These are phyloP conservation scores for Monosporascus sp. DNA, from an alignment of 2,329 filamentous ascomycete species.

Conservation along the genomic window DNA sequence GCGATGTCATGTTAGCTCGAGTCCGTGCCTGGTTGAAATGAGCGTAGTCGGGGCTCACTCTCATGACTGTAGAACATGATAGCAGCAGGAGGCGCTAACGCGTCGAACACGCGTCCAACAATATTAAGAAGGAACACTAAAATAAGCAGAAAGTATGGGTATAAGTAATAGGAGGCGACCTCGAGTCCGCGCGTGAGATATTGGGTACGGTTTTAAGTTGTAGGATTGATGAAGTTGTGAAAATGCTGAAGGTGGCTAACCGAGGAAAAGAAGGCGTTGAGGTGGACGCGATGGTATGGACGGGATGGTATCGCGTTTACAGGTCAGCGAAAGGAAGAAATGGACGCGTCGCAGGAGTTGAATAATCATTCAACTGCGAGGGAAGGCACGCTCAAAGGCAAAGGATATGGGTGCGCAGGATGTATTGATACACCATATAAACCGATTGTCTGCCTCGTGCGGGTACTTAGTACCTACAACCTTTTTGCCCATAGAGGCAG, in stretches of 20 bases:
- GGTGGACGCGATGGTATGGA: background rate
- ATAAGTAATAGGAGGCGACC: background rate
- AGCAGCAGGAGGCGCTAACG: background rate
- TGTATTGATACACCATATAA: background rate
- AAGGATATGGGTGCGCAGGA: background rate
- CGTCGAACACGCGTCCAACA: background rate
- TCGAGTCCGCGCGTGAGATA: background rate
- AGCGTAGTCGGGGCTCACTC: conserved; percentile 50
- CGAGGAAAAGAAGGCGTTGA: background rate
- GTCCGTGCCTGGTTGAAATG: background rate
- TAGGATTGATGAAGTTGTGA: background rate
- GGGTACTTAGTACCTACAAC: too few relatives aligned
- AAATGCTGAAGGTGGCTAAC: background rate
- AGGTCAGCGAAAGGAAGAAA: background rate
- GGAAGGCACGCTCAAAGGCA: background rate
- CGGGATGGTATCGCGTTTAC: background rate
- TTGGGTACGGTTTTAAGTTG: background rate
- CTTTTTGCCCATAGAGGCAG: too few relatives aligned
- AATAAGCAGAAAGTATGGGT: too few relatives aligned
- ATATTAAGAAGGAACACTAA: too few relatives aligned
- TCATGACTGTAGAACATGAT: conserved; percentile 95
- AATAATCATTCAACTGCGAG: background rate
- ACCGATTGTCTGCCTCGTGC: too few relatives aligned
- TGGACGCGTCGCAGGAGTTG: background rate
- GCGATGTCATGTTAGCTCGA: conserved; percentile 17